Evolutionary conservation across 208 protist species (phyloP).

Genomic region (Acanthamoeba castellanii): DNA sequence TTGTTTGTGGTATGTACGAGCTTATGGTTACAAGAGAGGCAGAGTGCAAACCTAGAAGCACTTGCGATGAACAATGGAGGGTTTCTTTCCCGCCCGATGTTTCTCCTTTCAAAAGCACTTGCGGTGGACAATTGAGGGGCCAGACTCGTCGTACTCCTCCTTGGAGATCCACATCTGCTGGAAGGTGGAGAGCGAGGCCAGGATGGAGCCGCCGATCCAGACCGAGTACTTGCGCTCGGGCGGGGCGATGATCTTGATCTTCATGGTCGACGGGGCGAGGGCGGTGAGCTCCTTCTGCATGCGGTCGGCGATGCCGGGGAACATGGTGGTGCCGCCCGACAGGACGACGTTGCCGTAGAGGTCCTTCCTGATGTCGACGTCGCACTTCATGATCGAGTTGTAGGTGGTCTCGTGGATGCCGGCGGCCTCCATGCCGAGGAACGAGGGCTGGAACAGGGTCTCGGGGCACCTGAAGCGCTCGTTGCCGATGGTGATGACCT

Average conservation of each 20-base stretch:
- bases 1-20: too few relatives aligned
- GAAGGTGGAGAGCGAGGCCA: constrained; percentile 84
- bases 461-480: constrained; percentile 93
- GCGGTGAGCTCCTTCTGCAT: constrained; percentile 96
- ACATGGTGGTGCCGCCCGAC: constrained; percentile 96
- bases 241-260: constrained; percentile 88
- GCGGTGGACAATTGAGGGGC: constrained; percentile 97
- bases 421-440: constrained; percentile 94
- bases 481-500: constrained; percentile 89
- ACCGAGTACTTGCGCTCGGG: constrained; percentile 87
- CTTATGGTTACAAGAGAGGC: background rate
- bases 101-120: constrained; percentile 94
- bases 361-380: constrained; percentile 96
- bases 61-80: constrained; percentile 98
- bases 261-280: constrained; percentile 95
- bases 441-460: constrained; percentile 96
- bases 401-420: constrained; percentile 97
- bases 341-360: constrained; percentile 97
- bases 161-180: constrained; percentile 98
- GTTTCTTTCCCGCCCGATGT: too few relatives aligned
- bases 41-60: constrained; percentile 89
- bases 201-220: constrained; percentile 92
- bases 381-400: constrained; percentile 97
- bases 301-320: constrained; percentile 94
- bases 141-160: constrained; percentile 98